These are phyloP conservation scores for Helicosporidium sp. DNA, from an alignment of 139 green algal species.

Conservation along the genomic window DNA sequence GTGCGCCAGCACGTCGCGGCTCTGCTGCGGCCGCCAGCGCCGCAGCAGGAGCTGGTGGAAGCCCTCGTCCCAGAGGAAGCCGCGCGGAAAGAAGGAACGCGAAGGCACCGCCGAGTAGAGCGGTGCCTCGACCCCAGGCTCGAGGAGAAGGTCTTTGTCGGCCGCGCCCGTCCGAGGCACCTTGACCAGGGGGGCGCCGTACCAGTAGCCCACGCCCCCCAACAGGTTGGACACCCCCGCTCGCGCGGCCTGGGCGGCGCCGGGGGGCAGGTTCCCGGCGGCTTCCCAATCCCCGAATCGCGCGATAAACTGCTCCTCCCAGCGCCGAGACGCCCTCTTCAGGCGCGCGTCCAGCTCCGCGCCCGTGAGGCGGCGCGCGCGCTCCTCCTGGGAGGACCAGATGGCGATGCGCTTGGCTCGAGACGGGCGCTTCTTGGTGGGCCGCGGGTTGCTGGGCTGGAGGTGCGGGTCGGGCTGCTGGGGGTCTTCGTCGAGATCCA, in stretches of 20 bases:
- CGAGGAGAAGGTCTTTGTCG: background rate
- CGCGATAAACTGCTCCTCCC: no score
- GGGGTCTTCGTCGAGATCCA: no score
- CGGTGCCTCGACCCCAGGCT: slow-evolving; percentile 8
- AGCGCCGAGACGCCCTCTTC: no score
- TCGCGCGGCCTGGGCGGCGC: slow-evolving; percentile 24
- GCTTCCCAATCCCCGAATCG: slow-evolving; percentile 12
- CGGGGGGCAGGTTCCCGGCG: no score
- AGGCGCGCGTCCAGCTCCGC: no score
- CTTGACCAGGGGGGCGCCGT: slow-evolving; percentile 42
- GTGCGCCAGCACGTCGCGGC: slow-evolving; percentile 43
- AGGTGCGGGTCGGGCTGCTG: no score
- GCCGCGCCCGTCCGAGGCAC: no score
- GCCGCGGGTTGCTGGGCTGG: no score
- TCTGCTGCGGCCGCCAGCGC: slow-evolving; percentile 45
- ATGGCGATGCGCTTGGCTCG: no score
- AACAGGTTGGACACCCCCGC: slow-evolving; percentile 75
- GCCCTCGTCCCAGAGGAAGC: slow-evolving; percentile 94
- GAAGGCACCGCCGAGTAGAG: slow-evolving; percentile 59
- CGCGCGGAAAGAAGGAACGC: slow-evolving; percentile 77
- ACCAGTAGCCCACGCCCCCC: slow-evolving; percentile 82
- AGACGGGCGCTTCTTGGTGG: no score
- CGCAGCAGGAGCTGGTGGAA: slow-evolving; percentile 59
- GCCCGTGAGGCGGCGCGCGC: background rate
- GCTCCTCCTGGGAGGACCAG: background rate